Evolutionary conservation across 2,329 filamentous ascomycete species (phyloP).

Genomic region (Pezicula neosporulosa): DNA sequence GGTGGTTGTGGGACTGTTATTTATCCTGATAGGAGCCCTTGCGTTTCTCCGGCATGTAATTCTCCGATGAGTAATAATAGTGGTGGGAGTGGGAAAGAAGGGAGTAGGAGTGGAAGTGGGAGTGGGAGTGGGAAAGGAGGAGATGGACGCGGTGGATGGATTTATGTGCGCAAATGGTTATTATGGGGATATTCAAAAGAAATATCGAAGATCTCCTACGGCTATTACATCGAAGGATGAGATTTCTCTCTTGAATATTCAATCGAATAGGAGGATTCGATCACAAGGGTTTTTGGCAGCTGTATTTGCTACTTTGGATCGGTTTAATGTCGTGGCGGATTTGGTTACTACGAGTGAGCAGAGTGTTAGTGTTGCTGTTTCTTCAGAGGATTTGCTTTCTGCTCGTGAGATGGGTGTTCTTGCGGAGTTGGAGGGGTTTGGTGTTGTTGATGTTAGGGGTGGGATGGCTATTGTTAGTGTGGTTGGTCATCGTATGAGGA

Average conservation of each 20-base stretch:
- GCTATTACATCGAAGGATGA: slow-evolving; percentile 49
- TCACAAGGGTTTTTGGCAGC: slow-evolving; percentile 50
- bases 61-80: neutral
- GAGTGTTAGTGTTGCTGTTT: slow-evolving; percentile 49
- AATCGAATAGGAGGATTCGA: slow-evolving; percentile 48
- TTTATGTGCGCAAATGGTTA: slow-evolving; percentile 12
- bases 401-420: neutral
- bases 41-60: neutral
- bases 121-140: too few species aligned
- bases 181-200: slow-evolving; percentile 24
- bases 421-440: slow-evolving; percentile 39
- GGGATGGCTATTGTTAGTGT: slow-evolving; percentile 51
- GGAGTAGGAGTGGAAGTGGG: too few species aligned
- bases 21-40: slow-evolving; percentile 1
- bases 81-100: too few species aligned
- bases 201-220: slow-evolving; percentile 15
- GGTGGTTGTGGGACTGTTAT: slow-evolving; percentile 51
- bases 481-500: slow-evolving; percentile 47
- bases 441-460: slow-evolving; percentile 45
- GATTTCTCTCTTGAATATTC: slow-evolving; percentile 50
- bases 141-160: neutral
- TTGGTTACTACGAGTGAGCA: slow-evolving; percentile 47
- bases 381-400: slow-evolving; percentile 44
- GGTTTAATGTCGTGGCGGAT: slow-evolving; percentile 46
- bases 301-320: slow-evolving; percentile 48